These are phyloP conservation scores for Cucurbita ficifolia DNA, from an alignment of 306 rosid species.

Conservation along the genomic window DNA sequence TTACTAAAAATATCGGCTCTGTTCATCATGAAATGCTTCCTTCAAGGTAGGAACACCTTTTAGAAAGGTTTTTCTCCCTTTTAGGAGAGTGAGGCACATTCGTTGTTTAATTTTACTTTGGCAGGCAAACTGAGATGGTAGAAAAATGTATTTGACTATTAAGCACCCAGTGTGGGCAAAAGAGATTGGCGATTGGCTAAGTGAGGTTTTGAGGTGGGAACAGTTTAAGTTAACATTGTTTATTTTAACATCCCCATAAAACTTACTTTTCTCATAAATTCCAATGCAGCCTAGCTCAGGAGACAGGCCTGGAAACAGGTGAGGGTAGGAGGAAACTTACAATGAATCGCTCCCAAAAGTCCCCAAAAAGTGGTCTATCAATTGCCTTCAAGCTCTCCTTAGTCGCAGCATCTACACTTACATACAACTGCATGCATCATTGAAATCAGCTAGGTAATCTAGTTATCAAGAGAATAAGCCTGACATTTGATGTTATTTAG, in stretches of 20 bases:
- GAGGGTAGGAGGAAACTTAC: conserved; percentile 30
- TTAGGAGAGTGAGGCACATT: background rate
- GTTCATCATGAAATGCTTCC: background rate
- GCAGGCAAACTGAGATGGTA: background rate
- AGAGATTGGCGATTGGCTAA: background rate
- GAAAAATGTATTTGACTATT: background rate
- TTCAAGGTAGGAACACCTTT: background rate
- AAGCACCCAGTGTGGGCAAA: background rate
- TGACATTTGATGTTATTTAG: background rate
- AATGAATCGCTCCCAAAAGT: conserved; percentile 92
- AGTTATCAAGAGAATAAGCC: conserved; percentile 3
- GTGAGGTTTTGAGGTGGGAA: background rate
- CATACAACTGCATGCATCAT: conserved; percentile 63
- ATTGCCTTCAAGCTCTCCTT: conserved; percentile 91
- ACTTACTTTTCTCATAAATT: background rate
- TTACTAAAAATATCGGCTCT: background rate
- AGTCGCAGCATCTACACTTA: conserved; percentile 95
- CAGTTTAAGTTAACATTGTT: background rate
- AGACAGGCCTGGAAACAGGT: background rate
- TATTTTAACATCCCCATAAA: background rate
- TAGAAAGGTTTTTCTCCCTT: background rate
- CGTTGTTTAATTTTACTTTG: background rate
- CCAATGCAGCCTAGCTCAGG: background rate
- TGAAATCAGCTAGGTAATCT: conserved; percentile 7
- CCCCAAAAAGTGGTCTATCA: conserved; percentile 95